A percentile compares a stretch with the other conserved stretches of the same genome.
Evolutionary conservation across 202 grass and related monocot genomes (phyloP).

Genomic region (Carex sylvatica): DNA sequence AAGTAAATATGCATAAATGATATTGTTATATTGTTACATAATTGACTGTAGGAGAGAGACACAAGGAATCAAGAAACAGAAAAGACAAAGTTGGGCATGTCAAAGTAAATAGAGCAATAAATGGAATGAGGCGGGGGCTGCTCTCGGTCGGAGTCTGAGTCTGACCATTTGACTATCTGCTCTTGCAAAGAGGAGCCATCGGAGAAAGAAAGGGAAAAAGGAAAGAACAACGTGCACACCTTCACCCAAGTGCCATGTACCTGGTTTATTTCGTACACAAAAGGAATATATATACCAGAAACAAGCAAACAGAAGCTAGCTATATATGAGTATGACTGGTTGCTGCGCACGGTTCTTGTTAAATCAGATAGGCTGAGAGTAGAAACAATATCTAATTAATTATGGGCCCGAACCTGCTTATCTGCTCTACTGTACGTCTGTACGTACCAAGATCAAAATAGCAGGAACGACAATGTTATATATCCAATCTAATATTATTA

Average conservation of each 20-base stretch:
- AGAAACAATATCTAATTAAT: not conserved
- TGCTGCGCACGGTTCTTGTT: too few species aligned
- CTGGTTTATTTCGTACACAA: not conserved
- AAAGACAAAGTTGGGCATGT: not conserved
- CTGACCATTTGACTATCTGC: constrained; percentile 11
- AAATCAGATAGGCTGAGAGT: not conserved
- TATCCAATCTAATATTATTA: too few species aligned
- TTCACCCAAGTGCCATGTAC: not conserved
- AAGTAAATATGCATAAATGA: too few species aligned
- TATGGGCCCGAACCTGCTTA: too few species aligned
- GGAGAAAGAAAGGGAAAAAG: constrained; percentile 2
- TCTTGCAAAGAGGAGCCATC: constrained; percentile 1
- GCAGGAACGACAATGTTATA: too few species aligned
- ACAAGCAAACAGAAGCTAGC: not conserved
- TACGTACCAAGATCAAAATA: too few species aligned
- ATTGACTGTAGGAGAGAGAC: not conserved
- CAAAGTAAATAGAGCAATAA: constrained; percentile 9
- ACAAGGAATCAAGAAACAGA: not conserved
- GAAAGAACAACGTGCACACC: not conserved
- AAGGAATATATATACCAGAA: not conserved
- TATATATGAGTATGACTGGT: too few species aligned
- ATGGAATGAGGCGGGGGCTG: not conserved
- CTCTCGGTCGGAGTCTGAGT: not conserved
- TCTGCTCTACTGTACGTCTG: too few species aligned
- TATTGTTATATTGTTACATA: not conserved